Base-by-base conservation (phyloP, 352 stramenopile genomes). In the Thalassiosira livingstoniorum region DNA sequence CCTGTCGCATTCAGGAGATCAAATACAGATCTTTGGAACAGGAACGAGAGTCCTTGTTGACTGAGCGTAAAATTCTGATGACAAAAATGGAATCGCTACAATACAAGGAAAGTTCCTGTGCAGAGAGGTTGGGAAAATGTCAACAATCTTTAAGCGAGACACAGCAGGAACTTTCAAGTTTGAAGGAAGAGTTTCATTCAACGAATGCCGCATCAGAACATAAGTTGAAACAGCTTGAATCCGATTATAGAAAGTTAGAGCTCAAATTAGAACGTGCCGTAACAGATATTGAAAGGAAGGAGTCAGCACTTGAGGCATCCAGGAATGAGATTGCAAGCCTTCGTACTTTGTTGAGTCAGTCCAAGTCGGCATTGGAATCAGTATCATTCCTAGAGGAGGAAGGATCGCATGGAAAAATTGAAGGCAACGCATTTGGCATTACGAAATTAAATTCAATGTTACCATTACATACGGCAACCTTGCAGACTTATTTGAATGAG, bases 331-430 rank as follows among this genome's bases (percentile, higher is more conserved):
- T 77, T 45, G 23, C 32, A 15, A 70, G 62, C 53, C 74, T 88
- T 13, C 47, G 70, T 11, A 51, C 43, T 34, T 75, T 88, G 27
- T 55, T 88, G 15, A 83, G 66, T 45, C 82, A 85, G 75, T 85
- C 76, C 10, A 57, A 82, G 71, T 64, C 47, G 63, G 76, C 76
- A 25, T 25, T 88, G 4, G 51, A 79, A 61, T 88, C 82, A 29
- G 29, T 87, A 27, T 78, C 80, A 18, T 87, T 83, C 51, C 60
- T 43, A 60, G 60, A 84, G 25, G 27, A 63, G 21, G 23, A 63
- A 4, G 11, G 4, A 27, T 27, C 51, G 11, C 10, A 13, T 60
- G 10, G 11, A 13, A 13, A 29, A 27, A 10, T n/a, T 60, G 4
- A 10, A 4, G 23, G 10, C 4, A 60, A 29, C 11, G 11, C 10